Evolutionary conservation across 2,329 filamentous ascomycete genomes (phyloP).

Genomic region (Fusarium annulatum): DNA sequence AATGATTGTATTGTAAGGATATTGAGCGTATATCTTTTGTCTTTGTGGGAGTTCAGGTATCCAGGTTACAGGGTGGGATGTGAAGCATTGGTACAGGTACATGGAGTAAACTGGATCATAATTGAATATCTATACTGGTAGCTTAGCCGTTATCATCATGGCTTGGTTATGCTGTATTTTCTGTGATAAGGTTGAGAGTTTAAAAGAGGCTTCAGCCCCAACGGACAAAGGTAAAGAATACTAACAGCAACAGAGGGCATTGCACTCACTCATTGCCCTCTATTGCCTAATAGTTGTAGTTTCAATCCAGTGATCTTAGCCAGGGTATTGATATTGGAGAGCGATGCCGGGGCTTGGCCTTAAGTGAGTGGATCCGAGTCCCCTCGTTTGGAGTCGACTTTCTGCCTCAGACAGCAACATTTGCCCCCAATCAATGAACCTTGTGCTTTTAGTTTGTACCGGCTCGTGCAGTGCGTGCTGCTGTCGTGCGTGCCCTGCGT

Average conservation of each 20-base stretch:
- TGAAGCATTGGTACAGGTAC: background rate
- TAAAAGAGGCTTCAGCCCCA: background rate
- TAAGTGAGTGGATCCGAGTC: conserved; percentile 26
- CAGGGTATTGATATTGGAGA: conserved; percentile 13
- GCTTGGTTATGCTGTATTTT: background rate
- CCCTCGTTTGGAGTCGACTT: conserved; percentile 23
- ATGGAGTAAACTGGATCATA: background rate
- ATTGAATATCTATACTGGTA: background rate
- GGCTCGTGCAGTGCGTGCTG: conserved; percentile 18
- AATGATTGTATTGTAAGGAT: background rate
- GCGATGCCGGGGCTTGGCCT: conserved; percentile 29
- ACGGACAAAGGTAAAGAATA: background rate
- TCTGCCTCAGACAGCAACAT: conserved; percentile 47
- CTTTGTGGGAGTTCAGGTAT: conserved; percentile 3
- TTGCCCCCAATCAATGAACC: conserved; percentile 13
- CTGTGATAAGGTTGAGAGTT: background rate
- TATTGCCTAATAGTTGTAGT: background rate
- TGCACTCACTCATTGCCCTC: background rate
- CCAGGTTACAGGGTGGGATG: background rate
- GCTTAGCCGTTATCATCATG: background rate
- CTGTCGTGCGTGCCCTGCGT: conserved; percentile 2
- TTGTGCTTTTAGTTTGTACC: conserved; percentile 9
- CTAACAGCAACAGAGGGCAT: background rate
- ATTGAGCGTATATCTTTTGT: conserved; percentile 1
- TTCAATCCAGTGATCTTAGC: conserved; percentile 1